Evolutionary conservation across 768 basidiomycete species (phyloP), one percentile per base, ranked within the genome.

Genomic region (Lactarius trivialis): DNA sequence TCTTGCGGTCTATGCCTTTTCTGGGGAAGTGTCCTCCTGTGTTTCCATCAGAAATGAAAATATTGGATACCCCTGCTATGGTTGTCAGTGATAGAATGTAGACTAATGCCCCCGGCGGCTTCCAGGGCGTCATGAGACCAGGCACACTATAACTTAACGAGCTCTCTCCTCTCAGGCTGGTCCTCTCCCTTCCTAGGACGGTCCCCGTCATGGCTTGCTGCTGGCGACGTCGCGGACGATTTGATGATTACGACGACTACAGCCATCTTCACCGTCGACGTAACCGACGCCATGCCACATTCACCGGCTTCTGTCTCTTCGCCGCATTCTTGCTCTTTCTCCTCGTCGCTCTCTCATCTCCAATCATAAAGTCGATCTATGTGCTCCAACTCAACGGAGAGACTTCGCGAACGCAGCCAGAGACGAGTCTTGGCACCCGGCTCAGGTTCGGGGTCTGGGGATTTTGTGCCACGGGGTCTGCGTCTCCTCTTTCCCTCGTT

Each of bases 401-500:
- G 72, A 79, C 49, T 73, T 70, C 65, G 39, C 54, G 69, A 41
- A 67, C 70, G 26, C 26, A 39, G 45, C 55, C 60, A 1, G 66
- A 70, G 36, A 83, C 85, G 12, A 77, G 78, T 63, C 72, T 83
- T 14, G 84, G 84, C 32, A 85, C 84, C 4, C 76, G 79, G 66
- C 72, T 91, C 11, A 79, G 83, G 37, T 87, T 92, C 64, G 92
- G 92, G 4, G 85, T 92, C 6, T 93, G 91, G 87, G 92, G 92
- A 0, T 78, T 86, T 37, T 94, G 92, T 73, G 85, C 85, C 1
- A 73, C 73, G n/a, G 82, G 78, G 84, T 80, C 60, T 60, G 70
- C 63, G 15, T 55, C 26, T 9, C 14, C 45, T 11, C 26, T 4
- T 12, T 9, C 15, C 37, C 37, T 5, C 36, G 21, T 24, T 30